These are phyloP conservation scores for Lasiosphaeria ovina DNA, from an alignment of 495 filamentous ascomycete species.

Conservation along the genomic window DNA sequence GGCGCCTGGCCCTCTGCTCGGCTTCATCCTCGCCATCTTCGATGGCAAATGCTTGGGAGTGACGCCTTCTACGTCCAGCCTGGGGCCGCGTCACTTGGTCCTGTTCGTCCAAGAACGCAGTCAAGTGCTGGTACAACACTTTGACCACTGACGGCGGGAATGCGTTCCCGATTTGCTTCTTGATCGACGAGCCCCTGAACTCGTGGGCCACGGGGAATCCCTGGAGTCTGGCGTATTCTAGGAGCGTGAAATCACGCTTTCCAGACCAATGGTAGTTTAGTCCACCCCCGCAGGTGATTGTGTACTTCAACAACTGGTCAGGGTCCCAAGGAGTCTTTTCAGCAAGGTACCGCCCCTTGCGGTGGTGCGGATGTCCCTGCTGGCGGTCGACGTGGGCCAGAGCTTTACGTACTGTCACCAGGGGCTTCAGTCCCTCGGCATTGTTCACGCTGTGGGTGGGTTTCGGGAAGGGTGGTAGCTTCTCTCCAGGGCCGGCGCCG, in stretches of 20 bases:
- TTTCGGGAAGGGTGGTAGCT: slow-evolving; percentile 64
- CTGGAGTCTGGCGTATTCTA: slow-evolving; percentile 75
- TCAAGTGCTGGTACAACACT: slow-evolving; percentile 58
- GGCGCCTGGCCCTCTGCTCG: no score
- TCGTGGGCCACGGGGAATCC: slow-evolving; percentile 66
- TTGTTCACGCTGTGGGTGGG: slow-evolving; percentile 65
- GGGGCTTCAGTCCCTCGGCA: slow-evolving; percentile 22
- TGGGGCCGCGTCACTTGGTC: slow-evolving; percentile 39
- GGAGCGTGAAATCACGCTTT: slow-evolving; percentile 60
- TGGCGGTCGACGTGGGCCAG: slow-evolving; percentile 36
- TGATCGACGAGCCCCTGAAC: slow-evolving; percentile 52
- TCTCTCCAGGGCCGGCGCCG: slow-evolving; percentile 75
- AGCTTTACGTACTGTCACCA: slow-evolving; percentile 30
- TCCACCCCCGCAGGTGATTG: slow-evolving; percentile 70
- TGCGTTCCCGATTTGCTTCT: slow-evolving; percentile 83
- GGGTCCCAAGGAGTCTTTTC: slow-evolving; percentile 41
- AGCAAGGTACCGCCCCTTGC: slow-evolving; percentile 18
- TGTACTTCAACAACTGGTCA: slow-evolving; percentile 42
- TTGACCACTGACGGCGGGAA: slow-evolving; percentile 67
- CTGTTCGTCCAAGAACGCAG: slow-evolving; percentile 52
- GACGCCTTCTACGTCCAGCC: no score
- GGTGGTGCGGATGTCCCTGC: slow-evolving; percentile 41
- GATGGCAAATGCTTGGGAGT: no score
- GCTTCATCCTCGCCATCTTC: no score
- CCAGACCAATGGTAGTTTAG: slow-evolving; percentile 71